These are phyloP conservation scores for Eimeria falciformis DNA, from an alignment of 169 alveolate species.

Conservation along the genomic window DNA sequence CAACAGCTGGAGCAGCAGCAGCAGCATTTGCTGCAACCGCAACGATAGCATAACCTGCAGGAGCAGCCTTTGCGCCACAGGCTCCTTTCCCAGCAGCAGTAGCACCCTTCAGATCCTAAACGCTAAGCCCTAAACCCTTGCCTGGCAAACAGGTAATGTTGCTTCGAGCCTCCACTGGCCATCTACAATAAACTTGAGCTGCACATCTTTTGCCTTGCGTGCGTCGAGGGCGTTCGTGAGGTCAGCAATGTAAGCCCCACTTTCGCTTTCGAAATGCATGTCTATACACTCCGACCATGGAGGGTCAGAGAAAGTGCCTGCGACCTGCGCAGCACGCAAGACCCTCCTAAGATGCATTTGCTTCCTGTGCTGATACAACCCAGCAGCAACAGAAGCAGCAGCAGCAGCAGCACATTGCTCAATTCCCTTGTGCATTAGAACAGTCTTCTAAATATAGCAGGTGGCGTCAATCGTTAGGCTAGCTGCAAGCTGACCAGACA, in stretches of 20 bases:
- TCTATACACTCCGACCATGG: neutral
- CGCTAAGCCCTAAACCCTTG: neutral
- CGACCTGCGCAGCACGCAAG: neutral
- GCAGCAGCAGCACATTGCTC: too few relatives aligned
- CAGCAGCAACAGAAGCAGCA: too few relatives aligned
- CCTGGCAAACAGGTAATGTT: neutral
- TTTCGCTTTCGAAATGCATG: neutral
- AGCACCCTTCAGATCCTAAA: neutral
- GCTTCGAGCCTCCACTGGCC: slow-evolving; percentile 1
- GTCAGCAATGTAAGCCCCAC: neutral
- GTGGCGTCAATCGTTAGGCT: too few relatives aligned
- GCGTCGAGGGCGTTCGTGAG: neutral
- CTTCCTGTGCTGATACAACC: too few relatives aligned
- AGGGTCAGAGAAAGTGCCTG: neutral
- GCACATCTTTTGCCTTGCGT: neutral
- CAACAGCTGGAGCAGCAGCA: slow-evolving; percentile 21
- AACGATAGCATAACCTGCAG: neutral
- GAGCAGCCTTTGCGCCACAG: neutral
- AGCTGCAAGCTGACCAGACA: too few relatives aligned
- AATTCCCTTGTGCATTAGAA: too few relatives aligned
- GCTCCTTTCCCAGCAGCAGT: neutral
- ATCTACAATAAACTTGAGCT: neutral
- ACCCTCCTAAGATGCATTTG: too few relatives aligned
- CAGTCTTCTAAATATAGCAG: too few relatives aligned
- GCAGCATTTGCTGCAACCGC: neutral